Base-by-base conservation (phyloP, 208 protist genomes). In the Trypanosoma congolense region DNA sequence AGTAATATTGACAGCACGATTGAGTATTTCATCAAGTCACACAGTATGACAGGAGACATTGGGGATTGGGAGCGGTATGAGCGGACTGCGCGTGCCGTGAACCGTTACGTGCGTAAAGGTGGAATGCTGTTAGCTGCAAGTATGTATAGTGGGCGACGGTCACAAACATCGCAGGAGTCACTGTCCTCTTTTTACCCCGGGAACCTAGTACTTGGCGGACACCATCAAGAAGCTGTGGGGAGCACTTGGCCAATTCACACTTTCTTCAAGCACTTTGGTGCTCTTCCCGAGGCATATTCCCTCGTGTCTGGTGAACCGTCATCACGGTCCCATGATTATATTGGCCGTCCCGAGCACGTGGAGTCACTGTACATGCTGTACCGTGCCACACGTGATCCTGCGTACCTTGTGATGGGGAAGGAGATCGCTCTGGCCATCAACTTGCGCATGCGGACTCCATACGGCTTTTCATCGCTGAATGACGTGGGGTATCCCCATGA, bases 11-110 rank as follows among this genome's bases (percentile, higher is more conserved):
- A 97, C 56, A 85, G 70, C 50, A 90, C 75, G 22, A 83, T 81
- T 63, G 93, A 97, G 60, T 97, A 97, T 61, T 47, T 92, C 10
- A 61, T 95, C 22, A 97, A 97, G 60, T 41, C 65, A 5, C 68
- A 81, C 26, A 61, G 85, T 12, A 51, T 90, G 14, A 77, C 85
- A 25, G 77, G 81, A 14, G 66, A 85, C n/a, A 53, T 65, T 49
- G 74, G 12, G 33, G 58, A 38, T 65, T 73, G 29, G 80, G 69
- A 50, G 77, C 77, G 21, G 52, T 93, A 69, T 14, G 81, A 80
- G 58, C 31, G 55, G 10, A 24, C 43, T 35, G 45, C 58, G 12
- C 44, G 58, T 28, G 60, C 68, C 3, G 19, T 56, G n/a, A 45
- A 54, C 41, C 46, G 48, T 16, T 65, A 71, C 43, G 19, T 75